Conservation (phyloP, 805 yeast genomes). For the Novakomyces olei region DNA sequence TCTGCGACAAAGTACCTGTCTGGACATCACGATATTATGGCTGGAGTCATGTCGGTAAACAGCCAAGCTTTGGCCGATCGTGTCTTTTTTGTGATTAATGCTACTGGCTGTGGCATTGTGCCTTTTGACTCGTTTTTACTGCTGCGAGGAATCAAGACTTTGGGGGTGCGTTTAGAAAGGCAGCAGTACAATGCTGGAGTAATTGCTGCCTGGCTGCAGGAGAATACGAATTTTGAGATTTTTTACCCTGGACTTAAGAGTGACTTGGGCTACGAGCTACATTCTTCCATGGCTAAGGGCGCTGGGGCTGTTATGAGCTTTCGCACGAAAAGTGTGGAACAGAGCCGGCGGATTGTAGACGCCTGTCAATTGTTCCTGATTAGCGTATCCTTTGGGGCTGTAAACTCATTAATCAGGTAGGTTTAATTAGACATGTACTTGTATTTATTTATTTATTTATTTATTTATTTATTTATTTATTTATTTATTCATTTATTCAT, state of each 20-base stretch:
- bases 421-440: too few species aligned
- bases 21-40: slow-evolving; percentile 95
- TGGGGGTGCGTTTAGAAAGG: slow-evolving; percentile 65
- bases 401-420: slow-evolving; percentile 70
- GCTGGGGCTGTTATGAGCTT: slow-evolving; percentile 77
- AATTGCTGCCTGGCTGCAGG: slow-evolving; percentile 52
- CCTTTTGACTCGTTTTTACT: slow-evolving; percentile 88
- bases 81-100: slow-evolving; percentile 56
- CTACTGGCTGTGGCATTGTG: slow-evolving; percentile 76
- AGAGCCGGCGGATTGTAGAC: slow-evolving; percentile 53
- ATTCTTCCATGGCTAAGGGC: slow-evolving; percentile 54
- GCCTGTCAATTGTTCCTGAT: slow-evolving; percentile 59
- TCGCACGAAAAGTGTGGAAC: slow-evolving; percentile 56
- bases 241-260: slow-evolving; percentile 22
- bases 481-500: too few species aligned
- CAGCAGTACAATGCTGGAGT: slow-evolving; percentile 63
- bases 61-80: slow-evolving; percentile 40
- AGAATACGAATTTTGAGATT: slow-evolving; percentile 63
- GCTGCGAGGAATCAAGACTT: slow-evolving; percentile 69
- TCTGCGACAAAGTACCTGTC: slow-evolving; percentile 81
- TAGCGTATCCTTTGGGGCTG: slow-evolving; percentile 87
- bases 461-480: too few species aligned
- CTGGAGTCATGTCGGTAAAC: slow-evolving; percentile 66
- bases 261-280: slow-evolving; percentile 66
- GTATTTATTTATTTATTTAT: too few species aligned